A percentile compares a stretch with the other conserved stretches of the same genome.
These are phyloP conservation scores for Salinomyces thailandicus DNA, from an alignment of 2,329 filamentous ascomycete species.

Conservation along the genomic window DNA sequence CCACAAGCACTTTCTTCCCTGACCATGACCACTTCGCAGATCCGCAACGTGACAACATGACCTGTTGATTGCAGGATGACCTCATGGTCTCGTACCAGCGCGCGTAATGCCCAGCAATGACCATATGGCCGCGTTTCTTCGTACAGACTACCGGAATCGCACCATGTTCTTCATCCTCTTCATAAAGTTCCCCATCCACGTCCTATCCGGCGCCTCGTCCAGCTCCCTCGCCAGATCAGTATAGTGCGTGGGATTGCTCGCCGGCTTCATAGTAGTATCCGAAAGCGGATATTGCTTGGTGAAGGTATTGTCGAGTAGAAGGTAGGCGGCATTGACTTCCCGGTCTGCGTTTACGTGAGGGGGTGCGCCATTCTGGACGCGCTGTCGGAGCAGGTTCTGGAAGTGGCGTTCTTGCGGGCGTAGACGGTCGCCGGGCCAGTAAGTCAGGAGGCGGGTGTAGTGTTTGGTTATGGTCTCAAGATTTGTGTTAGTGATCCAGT, in stretches of 20 bases:
- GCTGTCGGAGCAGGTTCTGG: constrained; percentile 33
- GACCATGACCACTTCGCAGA: no score
- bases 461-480: constrained; percentile 37
- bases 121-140: no score
- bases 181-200: constrained; percentile 34
- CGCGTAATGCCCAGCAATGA: neutral
- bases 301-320: constrained; percentile 50
- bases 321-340: constrained; percentile 49
- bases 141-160: constrained; percentile 29
- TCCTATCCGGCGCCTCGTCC: constrained; percentile 41
- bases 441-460: constrained; percentile 39
- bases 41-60: no score
- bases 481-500: constrained; percentile 10
- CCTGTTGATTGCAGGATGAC: neutral
- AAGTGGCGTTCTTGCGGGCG: constrained; percentile 39
- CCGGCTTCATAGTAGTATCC: constrained; percentile 37
- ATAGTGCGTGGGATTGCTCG: constrained; percentile 43
- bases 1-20: no score
- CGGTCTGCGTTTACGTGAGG: constrained; percentile 26
- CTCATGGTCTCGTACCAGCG: neutral
- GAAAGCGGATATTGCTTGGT: constrained; percentile 41
- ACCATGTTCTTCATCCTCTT: constrained; percentile 41
- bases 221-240: constrained; percentile 43
- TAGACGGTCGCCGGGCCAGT: constrained; percentile 42
- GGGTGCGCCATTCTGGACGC: constrained; percentile 20